Conservation (phyloP, 1,284 basidiomycete species). For the Cryptococcus depauperatus region DNA sequence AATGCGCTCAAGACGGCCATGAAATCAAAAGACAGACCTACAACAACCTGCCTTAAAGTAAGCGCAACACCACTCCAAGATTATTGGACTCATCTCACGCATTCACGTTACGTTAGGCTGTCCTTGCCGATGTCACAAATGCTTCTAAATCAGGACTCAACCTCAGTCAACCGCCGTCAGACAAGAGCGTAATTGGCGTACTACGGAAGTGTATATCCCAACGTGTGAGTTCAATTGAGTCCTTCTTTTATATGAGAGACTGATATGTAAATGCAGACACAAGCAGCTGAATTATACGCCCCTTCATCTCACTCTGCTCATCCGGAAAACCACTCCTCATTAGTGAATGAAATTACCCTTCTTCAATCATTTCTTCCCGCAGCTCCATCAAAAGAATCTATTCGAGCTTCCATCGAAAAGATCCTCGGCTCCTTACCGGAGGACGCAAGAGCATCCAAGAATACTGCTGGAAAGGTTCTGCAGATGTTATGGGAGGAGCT, state of each 20-base stretch:
- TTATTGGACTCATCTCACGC: not conserved
- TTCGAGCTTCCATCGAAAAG: constrained; percentile 26
- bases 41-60: constrained; percentile 34
- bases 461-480: constrained; percentile 32
- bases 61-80: not conserved
- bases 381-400: constrained; percentile 26
- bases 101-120: constrained; percentile 20
- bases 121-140: constrained; percentile 40
- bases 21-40: constrained; percentile 36
- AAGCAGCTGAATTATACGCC: constrained; percentile 35
- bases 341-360: constrained; percentile 29
- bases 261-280: constrained; percentile 15
- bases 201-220: constrained; percentile 36
- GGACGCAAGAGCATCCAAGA: constrained; percentile 22
- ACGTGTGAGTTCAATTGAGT: constrained; percentile 22
- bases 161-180: constrained; percentile 29
- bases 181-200: constrained; percentile 29
- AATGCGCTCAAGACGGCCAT: constrained; percentile 42
- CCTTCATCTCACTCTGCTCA: constrained; percentile 29
- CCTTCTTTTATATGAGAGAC: not conserved
- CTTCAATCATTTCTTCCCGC: constrained; percentile 32
- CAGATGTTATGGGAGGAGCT: constrained; percentile 37
- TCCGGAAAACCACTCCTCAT: constrained; percentile 27
- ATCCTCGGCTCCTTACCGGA: constrained; percentile 23
- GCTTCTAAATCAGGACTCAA: constrained; percentile 29